phyloP scores from a whole-genome alignment of 2,329 filamentous ascomycete species.

The Phyllosticta ampelicida region DNA sequence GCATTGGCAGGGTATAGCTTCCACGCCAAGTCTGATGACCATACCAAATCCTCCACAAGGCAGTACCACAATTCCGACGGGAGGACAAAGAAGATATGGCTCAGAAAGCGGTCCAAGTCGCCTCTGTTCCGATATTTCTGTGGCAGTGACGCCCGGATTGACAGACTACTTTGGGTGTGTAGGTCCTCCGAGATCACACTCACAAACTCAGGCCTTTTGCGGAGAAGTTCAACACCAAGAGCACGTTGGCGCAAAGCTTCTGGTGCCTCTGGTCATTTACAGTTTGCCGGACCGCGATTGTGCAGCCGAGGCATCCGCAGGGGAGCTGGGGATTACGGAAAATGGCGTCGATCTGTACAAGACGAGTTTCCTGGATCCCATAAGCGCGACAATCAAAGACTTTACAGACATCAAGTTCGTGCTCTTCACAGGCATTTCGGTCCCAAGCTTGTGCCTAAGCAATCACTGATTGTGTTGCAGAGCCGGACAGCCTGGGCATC shows the following conservation, averaged over 20 bases:
- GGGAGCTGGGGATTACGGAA: constrained; percentile 48
- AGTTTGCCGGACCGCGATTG: constrained; percentile 55
- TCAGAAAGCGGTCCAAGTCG: constrained; percentile 38
- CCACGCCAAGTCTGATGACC: constrained; percentile 45
- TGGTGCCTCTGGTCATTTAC: constrained; percentile 49
- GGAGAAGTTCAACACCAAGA: constrained; percentile 38
- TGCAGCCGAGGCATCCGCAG: constrained; percentile 52
- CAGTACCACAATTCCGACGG: constrained; percentile 50
- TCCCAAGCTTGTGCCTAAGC: neutral
- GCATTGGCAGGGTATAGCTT: constrained; percentile 40
- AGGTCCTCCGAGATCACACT: constrained; percentile 41
- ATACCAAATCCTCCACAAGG: constrained; percentile 42
- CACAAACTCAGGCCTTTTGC: constrained; percentile 39
- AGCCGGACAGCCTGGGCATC: constrained; percentile 52
- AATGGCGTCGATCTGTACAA: constrained; percentile 42
- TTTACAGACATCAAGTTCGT: constrained; percentile 44
- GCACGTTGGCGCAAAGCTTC: constrained; percentile 37
- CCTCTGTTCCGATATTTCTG: constrained; percentile 41
- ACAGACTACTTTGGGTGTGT: neutral
- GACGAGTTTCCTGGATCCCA: constrained; percentile 41
- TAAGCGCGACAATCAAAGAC: constrained; percentile 41
- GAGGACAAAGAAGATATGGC: constrained; percentile 33
- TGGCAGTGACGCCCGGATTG: constrained; percentile 1
- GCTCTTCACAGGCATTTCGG: constrained; percentile 36
- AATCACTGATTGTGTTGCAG: constrained; percentile 15